Percentiles rank a stretch among this genome's conserved stretches.
Conservation (phyloP, 2,329 filamentous ascomycete genomes). For the Calonectria honghensis region DNA sequence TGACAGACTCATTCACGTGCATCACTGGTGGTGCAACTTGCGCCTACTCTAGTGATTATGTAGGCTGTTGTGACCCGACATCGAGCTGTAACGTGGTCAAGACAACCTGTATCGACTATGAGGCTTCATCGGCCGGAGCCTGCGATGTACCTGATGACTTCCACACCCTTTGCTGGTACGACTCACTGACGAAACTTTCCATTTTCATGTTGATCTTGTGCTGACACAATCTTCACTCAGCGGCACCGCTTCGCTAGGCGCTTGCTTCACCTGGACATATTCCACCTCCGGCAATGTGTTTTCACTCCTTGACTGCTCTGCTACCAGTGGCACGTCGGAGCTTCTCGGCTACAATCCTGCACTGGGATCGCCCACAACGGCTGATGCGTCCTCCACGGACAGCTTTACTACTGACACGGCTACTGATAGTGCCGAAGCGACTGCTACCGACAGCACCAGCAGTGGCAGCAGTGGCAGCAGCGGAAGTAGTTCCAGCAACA, state of each 20-base stretch:
- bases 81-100: constrained; percentile 56
- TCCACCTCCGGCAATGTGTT: constrained; percentile 49
- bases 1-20: constrained; percentile 56
- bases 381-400: constrained; percentile 26
- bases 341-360: constrained; percentile 58
- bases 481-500: not conserved
- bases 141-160: constrained; percentile 56
- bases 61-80: constrained; percentile 59
- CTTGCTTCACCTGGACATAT: constrained; percentile 58
- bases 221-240: constrained; percentile 44
- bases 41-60: constrained; percentile 49
- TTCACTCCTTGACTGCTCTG: constrained; percentile 56
- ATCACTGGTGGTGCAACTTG: constrained; percentile 54
- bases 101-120: constrained; percentile 59
- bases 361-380: constrained; percentile 43
- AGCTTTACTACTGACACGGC: not conserved
- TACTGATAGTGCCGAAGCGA: constrained; percentile 22
- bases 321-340: constrained; percentile 49
- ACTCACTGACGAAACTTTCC: not conserved
- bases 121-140: constrained; percentile 47
- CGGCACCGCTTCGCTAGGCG: constrained; percentile 33
- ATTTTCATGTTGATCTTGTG: not conserved
- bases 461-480: too few relatives aligned
- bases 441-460: constrained; percentile 22
- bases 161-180: constrained; percentile 62